Evolutionary conservation across 495 filamentous ascomycete species (phyloP).

Genomic region (Opeltia flavorubescens): DNA sequence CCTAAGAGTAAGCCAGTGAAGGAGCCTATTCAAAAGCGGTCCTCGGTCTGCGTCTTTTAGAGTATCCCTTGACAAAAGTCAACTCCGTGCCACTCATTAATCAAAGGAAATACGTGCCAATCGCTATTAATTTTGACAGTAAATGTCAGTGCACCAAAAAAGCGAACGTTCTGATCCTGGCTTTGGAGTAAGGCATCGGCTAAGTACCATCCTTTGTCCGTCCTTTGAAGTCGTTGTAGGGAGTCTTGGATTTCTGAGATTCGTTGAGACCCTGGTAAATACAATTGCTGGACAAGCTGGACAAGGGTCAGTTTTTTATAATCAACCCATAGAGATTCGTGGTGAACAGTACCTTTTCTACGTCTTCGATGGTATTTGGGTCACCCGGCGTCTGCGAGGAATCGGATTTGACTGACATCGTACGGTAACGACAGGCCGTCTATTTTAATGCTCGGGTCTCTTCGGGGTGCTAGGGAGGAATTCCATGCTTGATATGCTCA

Average conservation of each 20-base stretch:
- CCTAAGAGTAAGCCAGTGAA: constrained; percentile 50
- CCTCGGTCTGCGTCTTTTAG: constrained; percentile 46
- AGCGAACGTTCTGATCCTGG: constrained; percentile 57
- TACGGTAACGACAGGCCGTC: too few relatives aligned
- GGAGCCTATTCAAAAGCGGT: constrained; percentile 53
- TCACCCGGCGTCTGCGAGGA: background rate
- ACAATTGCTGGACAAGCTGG: constrained; percentile 52
- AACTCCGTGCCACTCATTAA: constrained; percentile 2
- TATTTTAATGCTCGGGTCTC: too few relatives aligned
- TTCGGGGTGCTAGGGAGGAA: too few relatives aligned
- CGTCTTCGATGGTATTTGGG: background rate
- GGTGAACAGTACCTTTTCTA: constrained; percentile 2
- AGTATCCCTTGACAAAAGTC: constrained; percentile 32
- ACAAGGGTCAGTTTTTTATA: background rate
- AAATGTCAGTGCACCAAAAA: constrained; percentile 89
- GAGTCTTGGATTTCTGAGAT: constrained; percentile 58
- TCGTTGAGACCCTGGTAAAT: constrained; percentile 48
- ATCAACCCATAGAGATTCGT: background rate
- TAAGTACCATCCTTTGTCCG: constrained; percentile 70
- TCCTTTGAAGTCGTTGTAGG: constrained; percentile 63
- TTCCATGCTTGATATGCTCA: too few relatives aligned
- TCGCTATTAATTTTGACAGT: constrained; percentile 84
- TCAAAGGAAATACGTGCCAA: constrained; percentile 35
- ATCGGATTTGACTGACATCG: too few relatives aligned
- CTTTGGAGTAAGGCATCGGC: constrained; percentile 56